Evolutionary conservation across 176 grass and related monocot genomes (phyloP), one percentile per base, ranked within the genome.

Genomic region (Oryza coarctata): DNA sequence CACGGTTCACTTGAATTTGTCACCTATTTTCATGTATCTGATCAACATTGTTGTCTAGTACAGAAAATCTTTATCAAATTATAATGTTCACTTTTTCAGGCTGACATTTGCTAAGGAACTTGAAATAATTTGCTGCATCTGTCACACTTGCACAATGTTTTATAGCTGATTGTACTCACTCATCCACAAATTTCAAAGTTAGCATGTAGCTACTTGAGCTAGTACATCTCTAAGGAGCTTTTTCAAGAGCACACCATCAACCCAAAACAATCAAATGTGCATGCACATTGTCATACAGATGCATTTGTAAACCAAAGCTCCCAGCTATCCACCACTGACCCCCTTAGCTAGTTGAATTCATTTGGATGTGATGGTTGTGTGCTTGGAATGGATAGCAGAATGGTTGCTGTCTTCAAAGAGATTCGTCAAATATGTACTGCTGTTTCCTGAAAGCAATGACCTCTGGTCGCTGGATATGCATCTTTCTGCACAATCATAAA

Each of bases 291-390:
- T 7, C 32, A 38, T 76, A 34, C 15, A 60, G 33, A 76, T 15
- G n/a, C 32, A 38, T 76, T 61, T 39, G 22, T 32, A 76, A 70
- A 76, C 22, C 55, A 74, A 34, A 18, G 6, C 33, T 70, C 36
- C 22, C 15, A 49, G 15, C 15, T 49, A 5, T 18, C 23, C n/a
- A 75, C 52, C 6, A 27, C 0, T 9, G 36, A 63, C 26, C 22
- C 55, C 13, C 58, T 40, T 29, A 41, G 15, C 13, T 40, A 63
- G 33, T 77, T 38, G 7, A 63, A 43, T 77, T 40, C 36, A 23
- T 40, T 62, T 76, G 33, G n/a, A 60, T 7, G 26, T 76, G 72
- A 74, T 74, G 29, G 5, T 75, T 49, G 30, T 47, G 35, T 75
- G 23, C 58, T 41, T 62, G 55, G 55, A 13, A 36, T 75, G 33